Conservation (phyloP, 352 stramenopile species). For the Pythium diclinum region DNA sequence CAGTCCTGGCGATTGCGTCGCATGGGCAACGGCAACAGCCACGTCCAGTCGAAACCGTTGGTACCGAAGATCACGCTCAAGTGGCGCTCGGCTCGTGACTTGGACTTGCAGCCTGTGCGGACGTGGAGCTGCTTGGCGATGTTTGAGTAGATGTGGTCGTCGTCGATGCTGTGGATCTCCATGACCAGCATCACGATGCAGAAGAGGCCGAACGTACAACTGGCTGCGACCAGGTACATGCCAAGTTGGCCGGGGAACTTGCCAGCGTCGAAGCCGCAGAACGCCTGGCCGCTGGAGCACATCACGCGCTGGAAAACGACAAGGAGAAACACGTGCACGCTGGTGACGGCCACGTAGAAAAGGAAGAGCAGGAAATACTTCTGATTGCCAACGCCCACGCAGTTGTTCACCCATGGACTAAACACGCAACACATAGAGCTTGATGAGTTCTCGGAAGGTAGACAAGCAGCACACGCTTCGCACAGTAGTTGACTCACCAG, state of each 20-base stretch:
- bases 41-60: constrained; percentile 59
- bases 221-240: constrained; percentile 60
- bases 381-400: constrained; percentile 77
- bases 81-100: constrained; percentile 55
- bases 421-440: background rate
- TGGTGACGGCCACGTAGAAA: constrained; percentile 66
- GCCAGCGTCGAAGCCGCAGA: constrained; percentile 61
- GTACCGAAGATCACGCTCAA: constrained; percentile 78
- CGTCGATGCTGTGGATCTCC: constrained; percentile 73
- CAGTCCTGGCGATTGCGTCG: constrained; percentile 45
- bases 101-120: constrained; percentile 56
- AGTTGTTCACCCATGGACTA: constrained; percentile 88
- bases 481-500: constrained; percentile 53
- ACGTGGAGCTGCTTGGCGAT: constrained; percentile 56
- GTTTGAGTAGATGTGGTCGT: constrained; percentile 39
- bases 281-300: constrained; percentile 34
- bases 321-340: constrained; percentile 50
- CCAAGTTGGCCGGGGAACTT: constrained; percentile 62
- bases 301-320: constrained; percentile 47
- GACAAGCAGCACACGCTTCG: background rate
- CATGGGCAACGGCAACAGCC: constrained; percentile 57
- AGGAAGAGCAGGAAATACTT: constrained; percentile 81
- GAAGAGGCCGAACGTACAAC: constrained; percentile 72
- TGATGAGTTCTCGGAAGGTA: background rate
- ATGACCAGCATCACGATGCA: constrained; percentile 74